Percentiles rank a stretch among this genome's conserved stretches.
These are phyloP conservation scores for Penstemon barbatus DNA, from an alignment of 257 asterid genomes.

Conservation along the genomic window DNA sequence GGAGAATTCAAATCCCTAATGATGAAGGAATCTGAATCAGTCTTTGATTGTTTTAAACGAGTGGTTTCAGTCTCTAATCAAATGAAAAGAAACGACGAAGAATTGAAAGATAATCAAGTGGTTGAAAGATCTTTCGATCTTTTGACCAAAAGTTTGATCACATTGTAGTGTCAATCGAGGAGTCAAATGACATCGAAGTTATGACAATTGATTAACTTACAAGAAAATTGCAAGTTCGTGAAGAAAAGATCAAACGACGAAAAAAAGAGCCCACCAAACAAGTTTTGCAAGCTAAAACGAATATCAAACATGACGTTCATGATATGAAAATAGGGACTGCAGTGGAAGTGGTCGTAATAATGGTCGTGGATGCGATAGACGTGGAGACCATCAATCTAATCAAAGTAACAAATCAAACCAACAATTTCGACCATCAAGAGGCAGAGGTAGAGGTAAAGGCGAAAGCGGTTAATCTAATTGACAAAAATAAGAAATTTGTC, in stretches of 20 bases:
- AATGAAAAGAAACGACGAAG: constrained; percentile 10
- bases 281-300: constrained; percentile 7
- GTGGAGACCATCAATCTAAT: too few species aligned
- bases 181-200: constrained; percentile 1
- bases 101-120: constrained; percentile 2
- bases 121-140: not conserved
- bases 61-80: constrained; percentile 2
- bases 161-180: constrained; percentile 22
- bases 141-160: constrained; percentile 12
- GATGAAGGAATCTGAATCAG: not conserved
- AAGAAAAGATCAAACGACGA: not conserved
- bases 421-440: too few species aligned
- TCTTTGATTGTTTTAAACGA: constrained; percentile 1
- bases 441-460: not conserved
- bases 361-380: not conserved
- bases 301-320: not conserved
- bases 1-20: too few species aligned
- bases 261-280: constrained; percentile 13
- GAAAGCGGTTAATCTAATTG: not conserved
- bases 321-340: not conserved
- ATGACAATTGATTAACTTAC: constrained; percentile 10
- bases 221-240: constrained; percentile 15
- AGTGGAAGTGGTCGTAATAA: not conserved
- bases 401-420: not conserved
- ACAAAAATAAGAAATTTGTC: not conserved